Evolutionary conservation across 108 stramenopile genomes (phyloP).

Genomic region (Nitzschia sp.): DNA sequence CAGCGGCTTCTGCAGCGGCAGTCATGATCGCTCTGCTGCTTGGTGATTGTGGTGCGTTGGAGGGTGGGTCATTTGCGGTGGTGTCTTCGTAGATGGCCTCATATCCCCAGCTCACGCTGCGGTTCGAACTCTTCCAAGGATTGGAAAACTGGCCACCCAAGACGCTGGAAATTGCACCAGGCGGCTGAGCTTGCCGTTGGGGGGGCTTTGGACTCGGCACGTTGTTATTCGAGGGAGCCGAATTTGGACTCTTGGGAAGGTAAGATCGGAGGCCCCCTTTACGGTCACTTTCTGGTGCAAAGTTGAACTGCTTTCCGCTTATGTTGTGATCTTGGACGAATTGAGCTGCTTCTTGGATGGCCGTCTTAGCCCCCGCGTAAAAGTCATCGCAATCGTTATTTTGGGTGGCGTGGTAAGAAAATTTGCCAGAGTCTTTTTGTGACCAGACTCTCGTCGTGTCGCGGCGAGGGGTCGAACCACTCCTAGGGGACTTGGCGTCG

Average conservation of each 20-base stretch:
- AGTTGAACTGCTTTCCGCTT: not conserved
- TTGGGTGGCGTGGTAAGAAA: not conserved
- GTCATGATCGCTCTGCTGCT: not conserved
- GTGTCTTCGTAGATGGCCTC: slow-evolving; percentile 35
- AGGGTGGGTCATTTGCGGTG: not conserved
- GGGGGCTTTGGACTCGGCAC: not conserved
- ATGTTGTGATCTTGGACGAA: not conserved
- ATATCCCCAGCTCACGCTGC: slow-evolving; percentile 32
- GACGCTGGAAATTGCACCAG: not conserved
- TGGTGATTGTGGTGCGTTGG: not conserved
- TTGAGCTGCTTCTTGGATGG: not conserved
- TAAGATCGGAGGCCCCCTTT: not conserved
- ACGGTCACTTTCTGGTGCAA: not conserved
- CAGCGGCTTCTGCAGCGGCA: slow-evolving; percentile 14
- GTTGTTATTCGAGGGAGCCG: not conserved
- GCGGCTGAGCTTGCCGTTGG: not conserved
- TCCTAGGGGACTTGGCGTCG: not conserved
- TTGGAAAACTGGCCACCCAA: not conserved
- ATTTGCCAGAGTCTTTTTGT: not conserved
- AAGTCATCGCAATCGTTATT: not conserved
- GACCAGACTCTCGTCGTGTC: not conserved
- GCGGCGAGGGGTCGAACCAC: not conserved
- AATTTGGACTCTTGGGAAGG: not conserved
- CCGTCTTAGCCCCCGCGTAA: not conserved
- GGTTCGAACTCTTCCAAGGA: slow-evolving; percentile 6